Base-by-base conservation (phyloP, 495 filamentous ascomycete genomes). In the Pyrenula aspistea region DNA sequence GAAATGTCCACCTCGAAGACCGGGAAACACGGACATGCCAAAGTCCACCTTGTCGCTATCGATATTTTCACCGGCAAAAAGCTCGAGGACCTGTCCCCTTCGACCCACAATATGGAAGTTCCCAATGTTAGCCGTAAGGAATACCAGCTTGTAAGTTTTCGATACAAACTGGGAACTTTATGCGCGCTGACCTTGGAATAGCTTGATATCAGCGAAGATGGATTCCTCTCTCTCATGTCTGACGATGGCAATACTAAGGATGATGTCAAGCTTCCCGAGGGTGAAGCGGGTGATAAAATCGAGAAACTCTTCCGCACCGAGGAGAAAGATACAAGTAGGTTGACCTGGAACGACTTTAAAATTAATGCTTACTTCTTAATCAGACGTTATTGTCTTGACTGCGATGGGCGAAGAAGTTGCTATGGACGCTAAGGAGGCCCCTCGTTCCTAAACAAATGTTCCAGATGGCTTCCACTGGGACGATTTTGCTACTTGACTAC, bases 1-100 rank as follows among this genome's bases (percentile, higher is more conserved):
- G 93, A 96, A 68, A 99, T 99, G 93, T 92, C 88, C 60, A 99
- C 93, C 76, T 99, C 93, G 70, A 99, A 99, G 90, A 99, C 93
- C 61, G 93, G 93, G 73, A 99, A 99, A 88, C 93, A 99, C 87
- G 93, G 93, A 73, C 93, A 99, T 86, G 93, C 93, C 74, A 99
- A 99, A 86, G 93, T 97, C 71, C 91, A 99, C 80, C 75, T 99
- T 59, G 84, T 94, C 66, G 93, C 88, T 68, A 83, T 92, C 71
- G 93, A 99, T 71, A 96, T 99, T 80, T 99, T 99, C 82, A 99
- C 91, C 59, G 82, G 82, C 82, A 97, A 97, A 88, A 99, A 99
- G 83, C 79, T 93, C 58, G 93, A 99, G 82, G 93, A 99, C 75
- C 87, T 99, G 58, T 97, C 87, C 77, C 93, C 93, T 60, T 97